A percentile compares a stretch with the other conserved stretches of the same genome.
Conservation (phyloP, 306 rosid species). For the Cucumis sativus region DNA sequence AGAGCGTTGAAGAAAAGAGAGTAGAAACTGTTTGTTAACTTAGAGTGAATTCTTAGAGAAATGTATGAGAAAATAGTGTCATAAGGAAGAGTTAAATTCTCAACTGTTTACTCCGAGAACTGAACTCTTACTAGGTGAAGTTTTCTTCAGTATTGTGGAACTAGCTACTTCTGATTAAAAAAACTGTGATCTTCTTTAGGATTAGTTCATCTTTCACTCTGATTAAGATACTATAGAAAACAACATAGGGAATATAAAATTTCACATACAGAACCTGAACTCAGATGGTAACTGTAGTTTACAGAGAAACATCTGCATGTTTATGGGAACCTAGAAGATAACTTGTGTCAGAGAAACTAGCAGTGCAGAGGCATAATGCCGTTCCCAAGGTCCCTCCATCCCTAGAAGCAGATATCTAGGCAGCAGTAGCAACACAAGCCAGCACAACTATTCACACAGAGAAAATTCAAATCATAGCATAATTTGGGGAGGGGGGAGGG, state of each 20-base stretch:
- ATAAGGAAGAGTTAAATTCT: not conserved
- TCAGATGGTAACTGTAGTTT: not conserved
- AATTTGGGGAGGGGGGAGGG: not conserved
- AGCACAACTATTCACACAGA: slow-evolving; percentile 20
- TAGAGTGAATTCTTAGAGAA: not conserved
- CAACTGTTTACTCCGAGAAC: not conserved
- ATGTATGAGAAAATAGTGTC: not conserved
- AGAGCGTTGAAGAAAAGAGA: not conserved
- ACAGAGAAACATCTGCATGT: not conserved
- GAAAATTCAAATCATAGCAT: not conserved
- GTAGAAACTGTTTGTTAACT: not conserved
- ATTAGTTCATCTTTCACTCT: not conserved
- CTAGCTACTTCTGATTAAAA: not conserved
- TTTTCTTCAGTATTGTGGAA: not conserved
- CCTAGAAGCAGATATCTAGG: slow-evolving; percentile 34
- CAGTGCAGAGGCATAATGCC: not conserved
- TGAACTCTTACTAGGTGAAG: not conserved
- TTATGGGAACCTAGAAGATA: not conserved
- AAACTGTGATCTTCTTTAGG: not conserved
- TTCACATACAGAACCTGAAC: not conserved
- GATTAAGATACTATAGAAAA: not conserved
- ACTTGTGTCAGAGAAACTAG: slow-evolving; percentile 1
- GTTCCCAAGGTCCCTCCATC: not conserved
- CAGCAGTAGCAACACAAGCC: slow-evolving; percentile 39
- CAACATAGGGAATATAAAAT: not conserved